phyloP scores from a whole-genome alignment of 257 asterid genomes.

The Nicotiana benthamiana region DNA sequence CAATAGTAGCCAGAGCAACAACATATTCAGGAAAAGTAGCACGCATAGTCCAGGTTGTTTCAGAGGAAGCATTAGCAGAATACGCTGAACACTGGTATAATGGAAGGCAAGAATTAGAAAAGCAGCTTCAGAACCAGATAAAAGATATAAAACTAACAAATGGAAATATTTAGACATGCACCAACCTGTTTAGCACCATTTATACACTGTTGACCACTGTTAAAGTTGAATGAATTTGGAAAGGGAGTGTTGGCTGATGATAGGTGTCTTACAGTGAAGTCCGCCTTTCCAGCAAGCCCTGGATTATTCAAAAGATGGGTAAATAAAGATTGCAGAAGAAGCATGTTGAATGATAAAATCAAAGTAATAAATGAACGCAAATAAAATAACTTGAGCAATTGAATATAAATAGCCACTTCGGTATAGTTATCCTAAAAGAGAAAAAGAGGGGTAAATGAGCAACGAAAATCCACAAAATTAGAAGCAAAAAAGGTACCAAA shows the following conservation, averaged over 20 bases:
- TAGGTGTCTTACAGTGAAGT: conserved; percentile 91
- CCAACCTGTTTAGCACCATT: conserved; percentile 63
- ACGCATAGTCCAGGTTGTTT: conserved; percentile 91
- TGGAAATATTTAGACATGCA: not conserved
- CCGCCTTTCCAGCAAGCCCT: conserved; percentile 94
- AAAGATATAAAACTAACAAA: not conserved
- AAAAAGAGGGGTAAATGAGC: not conserved
- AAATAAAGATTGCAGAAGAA: not conserved
- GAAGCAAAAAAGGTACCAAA: not conserved
- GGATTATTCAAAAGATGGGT: conserved; percentile 9
- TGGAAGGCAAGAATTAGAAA: conserved; percentile 8
- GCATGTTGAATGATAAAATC: not conserved
- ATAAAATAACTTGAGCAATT: not conserved
- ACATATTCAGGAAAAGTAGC: conserved; percentile 96
- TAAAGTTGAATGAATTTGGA: conserved; percentile 52
- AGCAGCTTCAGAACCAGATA: not conserved
- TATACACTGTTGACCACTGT: conserved; percentile 58
- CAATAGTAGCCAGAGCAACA: conserved; percentile 93
- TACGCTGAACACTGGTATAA: conserved; percentile 70
- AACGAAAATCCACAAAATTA: not conserved
- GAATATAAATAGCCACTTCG: not conserved
- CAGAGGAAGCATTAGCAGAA: conserved; percentile 70
- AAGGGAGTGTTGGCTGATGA: conserved; percentile 64
- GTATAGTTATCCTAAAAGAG: not conserved
- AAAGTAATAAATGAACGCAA: not conserved